A percentile compares a stretch with the other conserved stretches of the same genome.
These are phyloP conservation scores for Pseudogymnoascus sp. DNA, from an alignment of 2,329 filamentous ascomycete genomes.

Conservation along the genomic window DNA sequence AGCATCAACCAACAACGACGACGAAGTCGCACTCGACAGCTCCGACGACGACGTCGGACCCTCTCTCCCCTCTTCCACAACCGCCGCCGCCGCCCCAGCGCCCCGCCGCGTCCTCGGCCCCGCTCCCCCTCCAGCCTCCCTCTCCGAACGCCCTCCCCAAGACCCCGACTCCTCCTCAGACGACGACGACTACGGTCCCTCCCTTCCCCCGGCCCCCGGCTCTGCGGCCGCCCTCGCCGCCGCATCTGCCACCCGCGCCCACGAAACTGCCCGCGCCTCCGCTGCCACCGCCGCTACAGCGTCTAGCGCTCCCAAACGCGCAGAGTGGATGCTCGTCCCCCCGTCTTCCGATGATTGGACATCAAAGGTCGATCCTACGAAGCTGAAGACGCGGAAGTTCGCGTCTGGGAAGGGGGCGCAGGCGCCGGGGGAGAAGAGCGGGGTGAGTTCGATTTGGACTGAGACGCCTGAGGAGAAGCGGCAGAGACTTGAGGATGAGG, in stretches of 20 bases:
- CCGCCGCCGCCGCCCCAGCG: slow-evolving; percentile 12
- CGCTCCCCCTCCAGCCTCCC: slow-evolving; percentile 35
- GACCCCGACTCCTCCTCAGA: slow-evolving; percentile 25
- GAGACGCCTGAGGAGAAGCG: slow-evolving; percentile 87
- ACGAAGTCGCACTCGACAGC: background rate
- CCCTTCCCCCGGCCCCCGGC: slow-evolving; percentile 41
- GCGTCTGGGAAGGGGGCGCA: slow-evolving; percentile 57
- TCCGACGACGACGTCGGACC: slow-evolving; percentile 20
- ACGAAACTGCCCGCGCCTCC: slow-evolving; percentile 18
- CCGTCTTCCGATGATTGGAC: slow-evolving; percentile 45
- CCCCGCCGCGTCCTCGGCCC: slow-evolving; percentile 33
- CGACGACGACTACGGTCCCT: slow-evolving; percentile 50
- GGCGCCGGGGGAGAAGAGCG: slow-evolving; percentile 28
- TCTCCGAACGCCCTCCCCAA: slow-evolving; percentile 28
- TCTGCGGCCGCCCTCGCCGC: slow-evolving; percentile 19
- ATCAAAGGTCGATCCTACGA: slow-evolving; percentile 70
- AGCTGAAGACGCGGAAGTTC: slow-evolving; percentile 74
- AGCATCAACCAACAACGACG: background rate
- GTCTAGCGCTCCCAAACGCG: slow-evolving; percentile 51
- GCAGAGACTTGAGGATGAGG: slow-evolving; percentile 68
- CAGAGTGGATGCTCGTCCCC: slow-evolving; percentile 77
- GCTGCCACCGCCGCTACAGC: slow-evolving; percentile 23
- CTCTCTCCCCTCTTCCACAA: background rate
- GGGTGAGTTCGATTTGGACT: slow-evolving; percentile 58
- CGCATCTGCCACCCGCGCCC: background rate